Base-by-base conservation (phyloP, 176 grass and related monocot species). In the Tuctoria greenei region DNA sequence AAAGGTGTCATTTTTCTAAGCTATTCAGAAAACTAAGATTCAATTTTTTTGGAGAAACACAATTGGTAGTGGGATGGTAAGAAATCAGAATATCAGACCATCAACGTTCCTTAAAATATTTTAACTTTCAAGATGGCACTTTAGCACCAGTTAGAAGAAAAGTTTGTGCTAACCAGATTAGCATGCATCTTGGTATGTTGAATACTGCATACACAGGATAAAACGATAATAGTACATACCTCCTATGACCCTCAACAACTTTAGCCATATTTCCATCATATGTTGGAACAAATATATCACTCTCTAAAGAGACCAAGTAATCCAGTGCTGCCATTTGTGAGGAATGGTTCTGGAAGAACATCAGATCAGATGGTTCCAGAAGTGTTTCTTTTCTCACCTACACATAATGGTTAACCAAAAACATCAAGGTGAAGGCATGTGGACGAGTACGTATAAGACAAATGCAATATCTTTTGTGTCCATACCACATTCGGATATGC, bases 201-300 rank as follows among this genome's bases (percentile, higher is more conserved):
- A 66, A 77, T 54, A 40, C 14, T 39, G 31, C 15, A 62, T 10
- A 46, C 42, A 45, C 8, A 38, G 9, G 54, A 21, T 50, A 72
- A 59, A 50, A 23, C 2, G 26, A 26, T 58, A 58, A 25, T 1
- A 26, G 21, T 13, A 20, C 73, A 16, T 83, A 94, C 88, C 95
- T 98, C 56, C 91, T 83, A 90, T 98, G 95, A 54, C 95, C 95
- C 79, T 97, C 95, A 10, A 93, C 95, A 38, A 97, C 86, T 86
- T 89, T 92, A 41, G 92, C 95, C 95, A 99, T 99, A 86, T 99
- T 99, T 17, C 95, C 91, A 59, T 95, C 91, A 41, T 99, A 95
- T 39, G 91, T 95, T 11, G 95, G 89, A 81, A 99, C 83, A 77
- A 99, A 99, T 47, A 99, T 88, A 68, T 99, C 91, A 65, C 95